Evolutionary conservation across 192 early-diverging fungal species (phyloP), one percentile per base, ranked within the genome.

Genomic region (Umbelopsis vinacea): DNA sequence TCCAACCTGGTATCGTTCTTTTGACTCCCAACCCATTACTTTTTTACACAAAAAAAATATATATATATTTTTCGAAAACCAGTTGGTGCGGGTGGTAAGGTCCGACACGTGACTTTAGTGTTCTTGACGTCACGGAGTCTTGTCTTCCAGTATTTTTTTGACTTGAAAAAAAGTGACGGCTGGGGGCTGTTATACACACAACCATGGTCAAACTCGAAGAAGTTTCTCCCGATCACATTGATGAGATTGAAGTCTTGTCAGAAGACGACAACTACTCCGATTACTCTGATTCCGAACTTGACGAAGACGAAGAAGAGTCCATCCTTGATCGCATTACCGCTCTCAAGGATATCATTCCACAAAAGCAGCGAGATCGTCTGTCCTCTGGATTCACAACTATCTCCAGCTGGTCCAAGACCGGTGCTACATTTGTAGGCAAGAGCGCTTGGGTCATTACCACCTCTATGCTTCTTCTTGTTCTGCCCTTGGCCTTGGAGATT

Each of bases 391-490:
- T 86, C 43, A 80, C 85, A n/a, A 81, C 84, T 0, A 70, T 91
- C 35, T 82, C 80, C 46, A 84, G 82, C 48, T 90, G 87, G 84
- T 86, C 90, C 33, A 80, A 76, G 68, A 77, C 81, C 60, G 84
- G 87, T 40, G 81, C 86, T 35, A 82, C 83, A 21, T 85, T 93
- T 78, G 83, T 89, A 22, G 95, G 95, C 29, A 95, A 93, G 80
- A 88, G 88, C 22, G 87, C 91, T 40, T 98, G 96, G 96, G 89
- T 98, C 12, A 76, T 96, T 22, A 93, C 94, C 29, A 98, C 95
- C 22, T 89, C 87, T 47, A 94, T 92, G 23, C 75, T 96, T 70
- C 81, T 98, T 5, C 79, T 98, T 14, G 87, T 92, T 53, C 80
- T 96, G 71, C 96, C 96, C 46, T 84, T 98, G 47, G 93, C 93